phyloP scores from a whole-genome alignment of 768 basidiomycete genomes.

The Suillus alpinus region DNA sequence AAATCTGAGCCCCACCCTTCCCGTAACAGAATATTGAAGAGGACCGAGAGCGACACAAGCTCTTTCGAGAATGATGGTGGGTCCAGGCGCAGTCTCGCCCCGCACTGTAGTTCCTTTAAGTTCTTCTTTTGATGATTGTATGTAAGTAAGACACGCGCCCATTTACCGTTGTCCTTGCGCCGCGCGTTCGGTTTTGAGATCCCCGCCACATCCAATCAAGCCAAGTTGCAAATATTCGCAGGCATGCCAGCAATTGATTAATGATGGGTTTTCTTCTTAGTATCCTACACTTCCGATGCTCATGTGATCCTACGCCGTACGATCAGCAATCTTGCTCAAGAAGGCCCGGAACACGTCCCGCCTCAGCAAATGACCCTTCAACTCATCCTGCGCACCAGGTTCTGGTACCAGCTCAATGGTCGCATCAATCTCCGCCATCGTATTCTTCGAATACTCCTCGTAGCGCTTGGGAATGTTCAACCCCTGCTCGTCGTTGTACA shows the following conservation, averaged over 20 bases:
- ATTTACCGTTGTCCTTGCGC: background rate
- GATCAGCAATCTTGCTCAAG: slow-evolving; percentile 71
- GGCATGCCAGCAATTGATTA: background rate
- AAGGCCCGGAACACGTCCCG: slow-evolving; percentile 80
- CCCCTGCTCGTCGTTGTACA: slow-evolving; percentile 66
- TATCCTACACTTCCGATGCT: background rate
- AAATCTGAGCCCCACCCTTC: no score
- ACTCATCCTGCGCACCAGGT: slow-evolving; percentile 34
- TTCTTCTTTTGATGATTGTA: no score
- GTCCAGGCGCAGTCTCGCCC: no score
- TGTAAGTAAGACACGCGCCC: no score
- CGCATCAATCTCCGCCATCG: slow-evolving; percentile 40
- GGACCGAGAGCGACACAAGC: no score
- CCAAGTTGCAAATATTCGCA: background rate
- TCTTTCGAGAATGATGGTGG: no score
- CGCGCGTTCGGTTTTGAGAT: background rate
- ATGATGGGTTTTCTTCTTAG: background rate
- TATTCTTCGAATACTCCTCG: slow-evolving; percentile 65
- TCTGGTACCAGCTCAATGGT: slow-evolving; percentile 78
- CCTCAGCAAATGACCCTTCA: slow-evolving; percentile 45
- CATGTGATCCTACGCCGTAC: slow-evolving; percentile 31
- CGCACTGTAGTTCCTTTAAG: no score
- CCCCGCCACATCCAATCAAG: background rate
- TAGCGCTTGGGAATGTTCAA: slow-evolving; percentile 51
- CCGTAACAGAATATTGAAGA: no score